These are phyloP conservation scores for Hevea brasiliensis DNA, from an alignment of 345 rosid genomes.

Conservation along the genomic window DNA sequence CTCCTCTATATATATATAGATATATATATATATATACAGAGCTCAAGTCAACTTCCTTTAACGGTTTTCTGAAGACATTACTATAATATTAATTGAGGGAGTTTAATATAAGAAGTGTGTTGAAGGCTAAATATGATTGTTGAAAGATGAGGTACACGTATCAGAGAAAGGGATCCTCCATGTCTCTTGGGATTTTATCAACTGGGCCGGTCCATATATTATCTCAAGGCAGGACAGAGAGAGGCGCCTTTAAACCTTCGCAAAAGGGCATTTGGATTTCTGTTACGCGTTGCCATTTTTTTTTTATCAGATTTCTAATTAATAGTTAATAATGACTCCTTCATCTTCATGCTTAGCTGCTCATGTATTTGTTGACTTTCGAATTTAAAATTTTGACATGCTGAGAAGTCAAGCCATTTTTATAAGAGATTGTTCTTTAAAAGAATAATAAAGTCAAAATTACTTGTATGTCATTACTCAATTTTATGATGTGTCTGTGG, in stretches of 20 bases:
- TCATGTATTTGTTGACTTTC: neutral
- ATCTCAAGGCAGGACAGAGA: neutral
- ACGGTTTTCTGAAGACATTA: conserved; percentile 22
- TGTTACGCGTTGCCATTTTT: neutral
- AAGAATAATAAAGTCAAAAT: neutral
- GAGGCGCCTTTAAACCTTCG: neutral
- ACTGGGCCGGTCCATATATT: conserved; percentile 37
- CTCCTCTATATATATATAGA: neutral
- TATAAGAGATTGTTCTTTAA: too few species aligned
- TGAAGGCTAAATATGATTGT: neutral
- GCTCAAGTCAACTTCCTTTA: conserved; percentile 51
- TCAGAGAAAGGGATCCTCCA: conserved; percentile 65
- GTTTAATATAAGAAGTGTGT: neutral
- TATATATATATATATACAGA: conserved; percentile 28
- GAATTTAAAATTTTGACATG: conserved; percentile 6
- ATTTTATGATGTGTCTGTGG: neutral
- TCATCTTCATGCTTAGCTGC: neutral
- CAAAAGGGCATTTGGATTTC: neutral
- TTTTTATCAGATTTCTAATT: neutral
- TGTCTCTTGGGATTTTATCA: conserved; percentile 72
- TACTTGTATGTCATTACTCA: conserved; percentile 8
- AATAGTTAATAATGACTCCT: neutral
- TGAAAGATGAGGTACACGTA: conserved; percentile 20
- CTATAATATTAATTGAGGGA: too few species aligned
- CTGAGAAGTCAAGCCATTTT: neutral